phyloP scores from a whole-genome alignment of 2,329 filamentous ascomycete genomes.

The Ophiostoma triangulosporum region DNA sequence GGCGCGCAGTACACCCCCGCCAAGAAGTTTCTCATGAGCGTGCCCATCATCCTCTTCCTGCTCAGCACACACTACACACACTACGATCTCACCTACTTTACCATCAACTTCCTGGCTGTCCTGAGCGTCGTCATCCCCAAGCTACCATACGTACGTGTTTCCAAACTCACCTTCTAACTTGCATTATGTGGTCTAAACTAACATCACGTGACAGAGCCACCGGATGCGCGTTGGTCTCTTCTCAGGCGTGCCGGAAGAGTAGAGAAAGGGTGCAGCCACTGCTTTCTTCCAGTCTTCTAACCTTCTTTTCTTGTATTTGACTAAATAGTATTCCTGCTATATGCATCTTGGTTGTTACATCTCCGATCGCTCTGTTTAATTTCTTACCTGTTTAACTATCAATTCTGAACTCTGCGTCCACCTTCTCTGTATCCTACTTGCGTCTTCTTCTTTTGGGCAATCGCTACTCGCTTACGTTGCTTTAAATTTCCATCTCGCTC shows the following conservation, averaged over 20 bases:
- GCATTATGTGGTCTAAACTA: conserved; percentile 13
- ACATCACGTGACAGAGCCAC: conserved; percentile 45
- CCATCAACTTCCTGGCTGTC: conserved; percentile 89
- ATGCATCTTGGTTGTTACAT: conserved; percentile 2
- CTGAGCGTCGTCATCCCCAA: conserved; percentile 92
- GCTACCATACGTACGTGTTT: conserved; percentile 65
- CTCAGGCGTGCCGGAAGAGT: conserved; percentile 53
- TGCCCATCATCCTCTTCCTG: conserved; percentile 87
- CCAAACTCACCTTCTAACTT: neutral
- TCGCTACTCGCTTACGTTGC: neutral
- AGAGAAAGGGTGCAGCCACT: neutral
- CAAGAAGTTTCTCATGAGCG: conserved; percentile 93
- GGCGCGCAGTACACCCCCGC: conserved; percentile 96
- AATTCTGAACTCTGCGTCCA: neutral
- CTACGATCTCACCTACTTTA: conserved; percentile 93
- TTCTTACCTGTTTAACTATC: conserved; percentile 3
- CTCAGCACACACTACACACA: conserved; percentile 98
- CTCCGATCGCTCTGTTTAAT: neutral
- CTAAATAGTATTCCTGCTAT: neutral
- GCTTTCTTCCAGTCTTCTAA: neutral
- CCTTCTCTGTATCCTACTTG: neutral
- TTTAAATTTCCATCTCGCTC: neutral
- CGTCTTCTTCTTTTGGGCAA: neutral
- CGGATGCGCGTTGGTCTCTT: conserved; percentile 66
- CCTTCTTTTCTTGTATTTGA: neutral